Percentiles rank a stretch among this genome's conserved stretches.
Evolutionary conservation across 768 basidiomycete species (phyloP).

Genomic region (Chiua virens): DNA sequence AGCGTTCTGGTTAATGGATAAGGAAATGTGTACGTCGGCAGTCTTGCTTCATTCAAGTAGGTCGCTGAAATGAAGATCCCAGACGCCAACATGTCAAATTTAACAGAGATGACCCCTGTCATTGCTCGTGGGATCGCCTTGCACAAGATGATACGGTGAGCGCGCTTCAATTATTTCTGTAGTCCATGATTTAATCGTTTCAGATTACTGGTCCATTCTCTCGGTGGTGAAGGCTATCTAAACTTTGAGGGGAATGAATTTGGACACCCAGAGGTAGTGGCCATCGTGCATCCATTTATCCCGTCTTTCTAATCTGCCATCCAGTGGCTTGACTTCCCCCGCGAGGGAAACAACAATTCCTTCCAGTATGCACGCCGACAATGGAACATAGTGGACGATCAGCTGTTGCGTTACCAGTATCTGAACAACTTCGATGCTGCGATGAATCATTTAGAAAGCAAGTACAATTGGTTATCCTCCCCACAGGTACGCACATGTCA

Average conservation of each 20-base stretch:
- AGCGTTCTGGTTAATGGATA: conserved; percentile 99
- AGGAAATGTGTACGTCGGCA: conserved; percentile 89
- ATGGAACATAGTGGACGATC: conserved; percentile 93
- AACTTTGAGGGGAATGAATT: conserved; percentile 99
- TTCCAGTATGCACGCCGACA: conserved; percentile 97
- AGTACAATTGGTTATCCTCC: conserved; percentile 81
- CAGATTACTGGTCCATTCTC: conserved; percentile 85
- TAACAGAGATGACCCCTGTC: conserved; percentile 77
- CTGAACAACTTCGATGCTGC: conserved; percentile 90
- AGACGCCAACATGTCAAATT: conserved; percentile 95
- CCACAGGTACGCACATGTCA: conserved; percentile 57
- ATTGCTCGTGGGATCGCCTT: conserved; percentile 88
- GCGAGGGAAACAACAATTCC: conserved; percentile 92
- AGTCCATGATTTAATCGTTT: not conserved
- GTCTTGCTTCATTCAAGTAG: not conserved
- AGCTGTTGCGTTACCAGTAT: conserved; percentile 85
- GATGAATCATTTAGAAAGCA: conserved; percentile 85
- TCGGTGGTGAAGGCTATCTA: conserved; percentile 96
- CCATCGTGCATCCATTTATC: conserved; percentile 10
- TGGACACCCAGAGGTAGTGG: conserved; percentile 92
- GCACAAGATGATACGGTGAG: conserved; percentile 97
- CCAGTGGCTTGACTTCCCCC: conserved; percentile 98
- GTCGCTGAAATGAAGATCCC: conserved; percentile 1
- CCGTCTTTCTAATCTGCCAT: not conserved
- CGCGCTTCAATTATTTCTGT: not conserved